Evolutionary conservation across 306 rosid species (phyloP).

Genomic region (Vicia faba): DNA sequence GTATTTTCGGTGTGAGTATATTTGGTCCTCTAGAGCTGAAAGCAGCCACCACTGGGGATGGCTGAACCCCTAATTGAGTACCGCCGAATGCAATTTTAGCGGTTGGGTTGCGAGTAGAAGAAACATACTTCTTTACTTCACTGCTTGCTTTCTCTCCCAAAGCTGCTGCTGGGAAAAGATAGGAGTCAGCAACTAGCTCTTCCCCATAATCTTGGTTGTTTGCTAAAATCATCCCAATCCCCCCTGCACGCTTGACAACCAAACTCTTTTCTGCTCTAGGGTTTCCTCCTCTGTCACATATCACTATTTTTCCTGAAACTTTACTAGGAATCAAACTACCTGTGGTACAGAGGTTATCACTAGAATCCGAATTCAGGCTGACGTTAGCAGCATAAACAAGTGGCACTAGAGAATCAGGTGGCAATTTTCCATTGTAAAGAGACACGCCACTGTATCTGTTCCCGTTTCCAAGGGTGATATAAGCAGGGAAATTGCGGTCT

Average conservation of each 20-base stretch:
- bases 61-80: conserved; percentile 68
- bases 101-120: conserved; percentile 54
- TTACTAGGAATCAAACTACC: conserved; percentile 54
- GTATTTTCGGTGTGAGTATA: conserved; percentile 61
- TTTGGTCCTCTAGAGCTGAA: conserved; percentile 98
- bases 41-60: conserved; percentile 84
- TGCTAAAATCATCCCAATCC: conserved; percentile 75
- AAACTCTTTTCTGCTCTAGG: conserved; percentile 61
- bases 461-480: conserved; percentile 64
- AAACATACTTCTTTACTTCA: conserved; percentile 59
- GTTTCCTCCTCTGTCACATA: conserved; percentile 78
- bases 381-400: conserved; percentile 61
- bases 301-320: conserved; percentile 79
- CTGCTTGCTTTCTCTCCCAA: conserved; percentile 61
- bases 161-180: conserved; percentile 62
- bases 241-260: conserved; percentile 81
- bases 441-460: conserved; percentile 64
- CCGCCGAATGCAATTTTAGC: conserved; percentile 52
- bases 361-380: conserved; percentile 46
- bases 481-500: conserved; percentile 85
- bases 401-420: conserved; percentile 53
- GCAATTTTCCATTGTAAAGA: conserved; percentile 58
- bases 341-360: conserved; percentile 47
- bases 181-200: conserved; percentile 68
- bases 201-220: conserved; percentile 69